Evolutionary conservation across 2,329 filamentous ascomycete species (phyloP), one percentile per base, ranked within the genome.

Genomic region (Basipetospora chlamydospora): DNA sequence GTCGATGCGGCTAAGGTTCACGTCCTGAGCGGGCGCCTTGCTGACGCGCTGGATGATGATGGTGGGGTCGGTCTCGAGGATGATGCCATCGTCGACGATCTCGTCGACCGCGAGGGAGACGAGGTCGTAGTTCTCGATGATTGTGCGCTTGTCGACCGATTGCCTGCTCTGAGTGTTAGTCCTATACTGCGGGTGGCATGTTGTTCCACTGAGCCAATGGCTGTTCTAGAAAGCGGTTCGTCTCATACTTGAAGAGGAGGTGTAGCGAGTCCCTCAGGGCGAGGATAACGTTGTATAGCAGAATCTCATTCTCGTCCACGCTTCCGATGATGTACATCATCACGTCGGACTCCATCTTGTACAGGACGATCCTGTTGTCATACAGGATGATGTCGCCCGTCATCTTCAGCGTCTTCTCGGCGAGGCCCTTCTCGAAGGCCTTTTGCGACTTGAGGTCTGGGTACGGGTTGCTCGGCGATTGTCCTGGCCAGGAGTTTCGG

Each of bases 101-200:
- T 98, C 90, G 58, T 98, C 90, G 45, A 98, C 83, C 30, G 87
- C 84, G 37, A 98, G 74, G 11, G 86, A 82, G 43, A 95, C 83
- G 16, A 96, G 73, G 59, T 96, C 90, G 67, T 96, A 98, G 71
- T 96, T 96, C 63, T 98, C 90, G 52, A 96, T 80, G 46, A 96
- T 86, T 40, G 90, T 96, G 47, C 90, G 80, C 71, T 95, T 95
- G 66, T 98, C 90, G 35, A 92, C 87, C 23, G 85, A 85, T 70
- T 92, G 88, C 60, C 85, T 94, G 46, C 29, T 20, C 22, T 15
- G 29, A 9, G 11, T 32, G 22, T 35, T 28, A 26, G 21, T n/a
- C n/a, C n/a, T n/a, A n/a, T n/a, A n/a, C n/a, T n/a, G n/a, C n/a
- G n/a, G n/a, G n/a, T n/a, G n/a, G n/a, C n/a, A 29, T 12, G 28